A percentile compares a stretch with the other conserved stretches of the same genome.
phyloP scores from a whole-genome alignment of 1,139 yeast species.

The Saccharomyces hybrid region DNA sequence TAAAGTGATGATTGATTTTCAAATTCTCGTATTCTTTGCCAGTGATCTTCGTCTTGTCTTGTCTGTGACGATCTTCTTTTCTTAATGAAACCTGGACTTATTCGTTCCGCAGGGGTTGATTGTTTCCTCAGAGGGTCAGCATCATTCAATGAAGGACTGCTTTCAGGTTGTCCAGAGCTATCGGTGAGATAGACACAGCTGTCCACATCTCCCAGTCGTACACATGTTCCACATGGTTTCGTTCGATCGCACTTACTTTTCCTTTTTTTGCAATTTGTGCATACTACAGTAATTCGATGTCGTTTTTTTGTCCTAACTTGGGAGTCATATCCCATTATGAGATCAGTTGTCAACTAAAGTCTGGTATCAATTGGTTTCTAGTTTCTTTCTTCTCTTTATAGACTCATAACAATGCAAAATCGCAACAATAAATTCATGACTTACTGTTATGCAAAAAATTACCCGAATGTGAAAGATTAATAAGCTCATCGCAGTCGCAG shows the following conservation, averaged over 20 bases:
- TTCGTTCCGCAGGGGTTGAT: neutral
- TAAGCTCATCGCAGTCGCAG: neutral
- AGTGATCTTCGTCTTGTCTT: neutral
- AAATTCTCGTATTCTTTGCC: neutral
- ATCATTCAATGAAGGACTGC: neutral
- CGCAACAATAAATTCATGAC: neutral
- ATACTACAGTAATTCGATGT: conserved; percentile 28
- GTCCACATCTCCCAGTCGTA: conserved; percentile 19
- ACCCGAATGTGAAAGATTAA: neutral
- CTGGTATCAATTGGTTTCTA: neutral
- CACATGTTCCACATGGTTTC: conserved; percentile 32
- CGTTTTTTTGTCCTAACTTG: conserved; percentile 12
- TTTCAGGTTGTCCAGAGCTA: neutral
- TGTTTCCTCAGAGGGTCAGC: neutral
- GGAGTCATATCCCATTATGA: neutral
- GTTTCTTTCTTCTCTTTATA: neutral
- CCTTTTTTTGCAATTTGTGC: conserved; percentile 33
- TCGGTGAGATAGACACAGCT: conserved; percentile 20
- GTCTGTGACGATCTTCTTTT: neutral
- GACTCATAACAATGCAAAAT: neutral
- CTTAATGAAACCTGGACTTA: neutral
- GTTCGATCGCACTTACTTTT: conserved; percentile 33
- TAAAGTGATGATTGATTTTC: neutral
- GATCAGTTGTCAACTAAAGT: neutral
- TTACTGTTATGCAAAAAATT: neutral